Conservation (phyloP, 805 yeast genomes). For the Yarrowia divulgata region DNA sequence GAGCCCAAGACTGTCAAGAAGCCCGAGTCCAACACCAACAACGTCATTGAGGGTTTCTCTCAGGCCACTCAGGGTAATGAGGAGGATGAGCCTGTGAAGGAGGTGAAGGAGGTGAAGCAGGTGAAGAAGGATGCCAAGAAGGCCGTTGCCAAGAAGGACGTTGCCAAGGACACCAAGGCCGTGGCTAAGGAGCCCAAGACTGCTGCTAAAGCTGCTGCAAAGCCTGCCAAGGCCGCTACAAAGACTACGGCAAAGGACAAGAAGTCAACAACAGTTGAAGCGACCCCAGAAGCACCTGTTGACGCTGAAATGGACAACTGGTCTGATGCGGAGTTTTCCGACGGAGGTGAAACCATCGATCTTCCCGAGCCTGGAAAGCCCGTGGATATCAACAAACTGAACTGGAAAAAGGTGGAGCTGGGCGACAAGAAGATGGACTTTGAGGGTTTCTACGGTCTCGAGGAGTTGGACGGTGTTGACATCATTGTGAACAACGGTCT, state of each 20-base stretch:
- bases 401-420: slow-evolving; percentile 82
- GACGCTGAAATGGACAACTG: neutral
- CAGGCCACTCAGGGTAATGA: slow-evolving; percentile 2
- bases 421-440: slow-evolving; percentile 86
- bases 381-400: slow-evolving; percentile 45
- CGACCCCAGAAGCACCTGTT: neutral
- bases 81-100: neutral
- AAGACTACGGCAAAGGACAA: neutral
- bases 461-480: slow-evolving; percentile 92
- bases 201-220: too few relatives aligned
- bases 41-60: slow-evolving; percentile 1
- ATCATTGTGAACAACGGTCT: slow-evolving; percentile 76
- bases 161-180: neutral
- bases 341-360: neutral
- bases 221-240: neutral
- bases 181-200: neutral
- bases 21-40: neutral
- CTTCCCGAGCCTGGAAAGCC: slow-evolving; percentile 6
- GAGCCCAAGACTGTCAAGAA: neutral
- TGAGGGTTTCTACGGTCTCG: slow-evolving; percentile 90
- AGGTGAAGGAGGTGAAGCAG: neutral
- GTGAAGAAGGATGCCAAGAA: neutral
- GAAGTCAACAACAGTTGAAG: neutral
- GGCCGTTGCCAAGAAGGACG: neutral
- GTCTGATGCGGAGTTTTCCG: slow-evolving; percentile 16